Conservation (phyloP, 2,329 filamentous ascomycete genomes). For the Ophiosphaerella narmari region DNA sequence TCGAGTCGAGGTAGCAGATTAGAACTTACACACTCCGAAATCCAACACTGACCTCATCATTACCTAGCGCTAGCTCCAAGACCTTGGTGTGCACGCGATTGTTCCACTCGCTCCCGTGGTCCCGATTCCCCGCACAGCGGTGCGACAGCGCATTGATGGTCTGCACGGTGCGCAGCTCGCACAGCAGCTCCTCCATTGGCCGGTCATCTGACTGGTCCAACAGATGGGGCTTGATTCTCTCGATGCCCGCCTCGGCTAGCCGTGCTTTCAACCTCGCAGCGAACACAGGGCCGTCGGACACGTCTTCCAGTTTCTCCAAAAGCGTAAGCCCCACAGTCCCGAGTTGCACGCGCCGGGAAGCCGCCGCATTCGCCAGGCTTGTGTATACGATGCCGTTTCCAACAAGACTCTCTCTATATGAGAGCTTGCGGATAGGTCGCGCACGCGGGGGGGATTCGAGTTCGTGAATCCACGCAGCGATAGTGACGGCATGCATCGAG, state of each 20-base stretch:
- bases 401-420: too few species aligned
- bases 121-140: constrained; percentile 7
- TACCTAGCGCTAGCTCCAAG: constrained; percentile 12
- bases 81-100: constrained; percentile 9
- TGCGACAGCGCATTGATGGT: constrained; percentile 10
- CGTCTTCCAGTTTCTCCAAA: constrained; percentile 16
- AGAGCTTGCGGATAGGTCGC: too few species aligned
- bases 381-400: constrained; percentile 17
- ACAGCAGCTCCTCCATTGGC: constrained; percentile 16
- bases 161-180: constrained; percentile 10
- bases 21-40: constrained; percentile 15
- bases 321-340: constrained; percentile 13
- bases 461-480: too few species aligned
- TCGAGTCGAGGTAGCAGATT: constrained; percentile 6
- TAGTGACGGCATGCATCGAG: too few species aligned
- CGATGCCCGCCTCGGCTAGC: constrained; percentile 13
- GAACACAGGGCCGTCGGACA: constrained; percentile 13
- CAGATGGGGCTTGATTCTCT: constrained; percentile 10
- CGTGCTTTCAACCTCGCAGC: constrained; percentile 13
- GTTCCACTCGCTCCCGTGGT: constrained; percentile 11
- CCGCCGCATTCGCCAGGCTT: constrained; percentile 14
- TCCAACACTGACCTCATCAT: constrained; percentile 10
- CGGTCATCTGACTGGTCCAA: constrained; percentile 13
- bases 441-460: too few species aligned
- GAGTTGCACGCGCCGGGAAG: constrained; percentile 12